These are phyloP conservation scores for Ophiostoma quercus DNA, from an alignment of 2,329 filamentous ascomycete species.

Conservation along the genomic window DNA sequence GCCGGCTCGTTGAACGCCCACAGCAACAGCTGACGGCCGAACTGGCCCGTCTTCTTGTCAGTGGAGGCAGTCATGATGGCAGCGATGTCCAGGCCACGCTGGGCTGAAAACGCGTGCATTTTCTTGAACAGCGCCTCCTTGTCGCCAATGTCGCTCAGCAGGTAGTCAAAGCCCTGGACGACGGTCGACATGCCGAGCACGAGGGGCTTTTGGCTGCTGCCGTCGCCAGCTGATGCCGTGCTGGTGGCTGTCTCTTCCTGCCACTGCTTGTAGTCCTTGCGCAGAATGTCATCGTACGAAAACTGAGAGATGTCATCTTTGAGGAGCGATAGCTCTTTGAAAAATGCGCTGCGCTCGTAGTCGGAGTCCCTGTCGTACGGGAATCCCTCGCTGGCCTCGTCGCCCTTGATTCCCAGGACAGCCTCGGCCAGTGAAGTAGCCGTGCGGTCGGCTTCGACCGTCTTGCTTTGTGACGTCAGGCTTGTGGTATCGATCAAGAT, in stretches of 20 bases:
- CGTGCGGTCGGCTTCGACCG: conserved; percentile 54
- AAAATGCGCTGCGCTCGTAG: conserved; percentile 55
- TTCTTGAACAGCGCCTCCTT: conserved; percentile 43
- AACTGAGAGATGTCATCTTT: conserved; percentile 63
- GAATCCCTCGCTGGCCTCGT: background rate
- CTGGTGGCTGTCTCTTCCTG: conserved; percentile 36
- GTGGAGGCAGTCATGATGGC: conserved; percentile 64
- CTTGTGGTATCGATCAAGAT: conserved; percentile 70
- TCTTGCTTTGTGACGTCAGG: conserved; percentile 58
- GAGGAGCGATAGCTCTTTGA: conserved; percentile 53
- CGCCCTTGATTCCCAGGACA: conserved; percentile 22
- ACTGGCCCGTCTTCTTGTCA: conserved; percentile 41
- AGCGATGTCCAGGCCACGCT: conserved; percentile 56
- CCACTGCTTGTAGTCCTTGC: conserved; percentile 86
- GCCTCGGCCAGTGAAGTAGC: conserved; percentile 57
- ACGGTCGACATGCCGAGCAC: conserved; percentile 63
- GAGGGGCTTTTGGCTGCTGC: conserved; percentile 34
- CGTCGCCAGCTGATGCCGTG: conserved; percentile 25
- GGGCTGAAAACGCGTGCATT: conserved; percentile 50
- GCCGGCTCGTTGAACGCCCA: conserved; percentile 54
- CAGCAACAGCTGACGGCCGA: conserved; percentile 62
- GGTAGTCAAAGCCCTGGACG: conserved; percentile 56
- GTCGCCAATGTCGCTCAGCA: conserved; percentile 50
- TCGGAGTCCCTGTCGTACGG: conserved; percentile 14
- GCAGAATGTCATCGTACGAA: conserved; percentile 59